phyloP scores from a whole-genome alignment of 2,329 filamentous ascomycete species.

The Cadophora sp. region DNA sequence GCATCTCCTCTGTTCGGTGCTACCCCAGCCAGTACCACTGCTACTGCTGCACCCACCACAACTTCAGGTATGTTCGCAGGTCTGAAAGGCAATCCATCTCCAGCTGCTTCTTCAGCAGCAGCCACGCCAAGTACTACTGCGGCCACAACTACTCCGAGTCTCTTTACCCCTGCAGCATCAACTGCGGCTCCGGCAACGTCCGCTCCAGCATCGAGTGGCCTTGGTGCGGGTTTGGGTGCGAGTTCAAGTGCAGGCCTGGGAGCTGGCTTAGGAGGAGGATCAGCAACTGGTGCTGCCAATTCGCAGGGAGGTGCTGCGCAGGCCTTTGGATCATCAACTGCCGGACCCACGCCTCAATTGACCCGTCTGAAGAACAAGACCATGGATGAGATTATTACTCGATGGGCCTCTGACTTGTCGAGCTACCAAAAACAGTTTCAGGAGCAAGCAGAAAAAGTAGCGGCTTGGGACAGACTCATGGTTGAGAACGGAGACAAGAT shows the following conservation, averaged over 20 bases:
- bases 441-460: constrained; percentile 84
- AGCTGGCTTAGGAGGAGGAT: constrained; percentile 14
- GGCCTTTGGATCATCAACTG: constrained; percentile 74
- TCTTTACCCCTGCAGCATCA: constrained; percentile 44
- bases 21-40: constrained; percentile 27
- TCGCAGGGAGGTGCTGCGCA: constrained; percentile 37
- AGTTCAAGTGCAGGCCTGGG: constrained; percentile 1
- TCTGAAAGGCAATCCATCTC: constrained; percentile 18
- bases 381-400: constrained; percentile 98
- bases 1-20: constrained; percentile 43
- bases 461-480: constrained; percentile 85
- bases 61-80: constrained; percentile 29
- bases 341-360: constrained; percentile 81
- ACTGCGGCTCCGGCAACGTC: constrained; percentile 44
- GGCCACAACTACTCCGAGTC: constrained; percentile 36
- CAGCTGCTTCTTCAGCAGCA: constrained; percentile 31
- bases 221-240: constrained; percentile 11
- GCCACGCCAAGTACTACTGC: constrained; percentile 35
- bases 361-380: constrained; percentile 97
- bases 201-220: constrained; percentile 9
- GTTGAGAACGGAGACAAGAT: constrained; percentile 97
- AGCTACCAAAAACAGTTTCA: constrained; percentile 99
- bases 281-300: constrained; percentile 26
- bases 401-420: constrained; percentile 93
- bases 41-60: constrained; percentile 27